A percentile compares a stretch with the other conserved stretches of the same genome.
phyloP scores from a whole-genome alignment of 2,329 filamentous ascomycete species.

The Hypomyces rosellus region DNA sequence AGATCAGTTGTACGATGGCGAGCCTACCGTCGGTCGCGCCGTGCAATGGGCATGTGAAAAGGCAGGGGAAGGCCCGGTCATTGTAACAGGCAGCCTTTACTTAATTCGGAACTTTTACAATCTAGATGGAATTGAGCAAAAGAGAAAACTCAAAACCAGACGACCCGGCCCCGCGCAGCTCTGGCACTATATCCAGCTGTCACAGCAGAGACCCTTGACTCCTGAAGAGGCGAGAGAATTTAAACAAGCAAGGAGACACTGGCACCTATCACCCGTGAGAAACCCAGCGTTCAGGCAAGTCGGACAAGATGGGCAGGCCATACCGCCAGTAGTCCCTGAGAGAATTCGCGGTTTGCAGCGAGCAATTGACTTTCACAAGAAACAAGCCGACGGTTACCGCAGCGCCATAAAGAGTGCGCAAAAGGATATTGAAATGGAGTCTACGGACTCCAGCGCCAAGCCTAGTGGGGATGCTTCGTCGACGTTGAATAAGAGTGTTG shows the following conservation, averaged over 20 bases:
- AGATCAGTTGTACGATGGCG: constrained; percentile 26
- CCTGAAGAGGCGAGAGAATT: constrained; percentile 27
- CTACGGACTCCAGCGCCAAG: background rate
- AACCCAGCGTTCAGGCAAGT: constrained; percentile 19
- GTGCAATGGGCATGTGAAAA: constrained; percentile 31
- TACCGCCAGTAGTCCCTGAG: constrained; percentile 16
- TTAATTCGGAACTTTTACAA: constrained; percentile 31
- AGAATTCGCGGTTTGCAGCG: constrained; percentile 21
- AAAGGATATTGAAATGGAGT: constrained; percentile 14
- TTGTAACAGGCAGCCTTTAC: constrained; percentile 37
- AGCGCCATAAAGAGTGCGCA: constrained; percentile 17
- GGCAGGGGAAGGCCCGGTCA: constrained; percentile 27
- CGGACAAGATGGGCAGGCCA: constrained; percentile 13
- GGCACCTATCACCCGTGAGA: constrained; percentile 24
- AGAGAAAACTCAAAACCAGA: constrained; percentile 23
- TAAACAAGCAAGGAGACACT: constrained; percentile 28
- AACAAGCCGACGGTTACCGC: constrained; percentile 23
- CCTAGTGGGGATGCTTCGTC: background rate
- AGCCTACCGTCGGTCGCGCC: constrained; percentile 22
- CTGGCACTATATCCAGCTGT: constrained; percentile 24
- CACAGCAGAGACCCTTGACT: constrained; percentile 25
- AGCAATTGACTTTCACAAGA: constrained; percentile 24
- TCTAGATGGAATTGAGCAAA: constrained; percentile 24
- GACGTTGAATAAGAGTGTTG: constrained; percentile 10
- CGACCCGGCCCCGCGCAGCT: constrained; percentile 29